Evolutionary conservation across 139 green algal species (phyloP).

Genomic region (Closterium sp.): DNA sequence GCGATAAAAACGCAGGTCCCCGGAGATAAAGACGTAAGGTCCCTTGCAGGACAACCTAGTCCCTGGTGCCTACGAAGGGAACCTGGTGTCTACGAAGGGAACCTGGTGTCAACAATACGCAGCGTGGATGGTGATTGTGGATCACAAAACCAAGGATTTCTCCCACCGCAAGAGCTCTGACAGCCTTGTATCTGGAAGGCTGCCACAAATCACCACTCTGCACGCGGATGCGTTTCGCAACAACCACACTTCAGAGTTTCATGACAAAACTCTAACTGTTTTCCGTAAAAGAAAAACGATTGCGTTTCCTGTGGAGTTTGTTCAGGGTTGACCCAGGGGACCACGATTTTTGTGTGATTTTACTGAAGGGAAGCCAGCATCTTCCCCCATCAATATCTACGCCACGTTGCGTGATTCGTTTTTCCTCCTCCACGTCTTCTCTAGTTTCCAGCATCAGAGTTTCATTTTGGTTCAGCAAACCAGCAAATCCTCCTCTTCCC

Average conservation of each 20-base stretch:
- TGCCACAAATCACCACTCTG: background rate
- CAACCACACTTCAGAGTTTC: background rate
- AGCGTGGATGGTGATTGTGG: too few species aligned
- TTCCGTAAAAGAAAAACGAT: too few species aligned
- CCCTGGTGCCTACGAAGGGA: too few species aligned
- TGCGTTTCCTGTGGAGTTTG: background rate
- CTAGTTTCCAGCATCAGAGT: background rate
- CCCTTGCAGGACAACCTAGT: too few species aligned
- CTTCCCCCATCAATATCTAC: background rate
- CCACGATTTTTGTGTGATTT: background rate
- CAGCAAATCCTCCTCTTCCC: background rate
- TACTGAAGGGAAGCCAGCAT: background rate
- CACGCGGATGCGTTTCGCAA: background rate
- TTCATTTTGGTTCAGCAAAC: background rate
- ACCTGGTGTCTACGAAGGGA: too few species aligned
- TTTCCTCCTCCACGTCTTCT: background rate
- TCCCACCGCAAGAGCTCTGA: too few species aligned
- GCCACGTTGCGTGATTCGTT: background rate
- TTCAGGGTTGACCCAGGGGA: background rate
- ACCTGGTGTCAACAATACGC: too few species aligned
- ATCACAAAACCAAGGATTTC: background rate
- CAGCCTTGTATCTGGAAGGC: background rate
- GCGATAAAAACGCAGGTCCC: background rate
- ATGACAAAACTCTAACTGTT: too few species aligned
- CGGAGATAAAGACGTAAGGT: too few species aligned